Evolutionary conservation across 2,329 filamentous ascomycete species (phyloP), one percentile per base, ranked within the genome.

Genomic region (Paecilomyces sp.): DNA sequence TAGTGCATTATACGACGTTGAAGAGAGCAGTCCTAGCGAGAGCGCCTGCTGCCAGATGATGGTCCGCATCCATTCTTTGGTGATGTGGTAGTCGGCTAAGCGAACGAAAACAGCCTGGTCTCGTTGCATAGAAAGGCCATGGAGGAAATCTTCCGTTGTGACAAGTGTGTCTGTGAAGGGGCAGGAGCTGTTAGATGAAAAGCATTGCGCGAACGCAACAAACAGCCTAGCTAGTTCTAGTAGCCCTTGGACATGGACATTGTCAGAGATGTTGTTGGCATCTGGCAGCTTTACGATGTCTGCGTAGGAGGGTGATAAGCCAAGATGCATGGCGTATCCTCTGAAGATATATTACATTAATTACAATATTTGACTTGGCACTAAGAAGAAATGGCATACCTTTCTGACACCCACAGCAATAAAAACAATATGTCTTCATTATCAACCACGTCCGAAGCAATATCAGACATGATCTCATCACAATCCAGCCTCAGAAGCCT

Each of bases 11-110:
- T 59, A 56, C 1, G 67, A 62, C 6, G 62, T 59, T 7, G 70
- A 71, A 6, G 70, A 72, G 1, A 72, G 54, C 15, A 71, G 58
- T 2, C 64, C 65, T 47, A 60, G 53, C 3, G 66, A 66, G 3
- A 72, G 56, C 15, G 68, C 70, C 30, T 70, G 61, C 30, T 71
- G 70, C 70, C 70, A 72, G 22, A 72, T 60, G 7, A 72, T 72
- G 1, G 66, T 70, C 28, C 69, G 64, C 70, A 72, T 72, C 70
- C 70, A 72, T 59, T 71, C 63, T 54, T 64, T 65, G 0, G 70
- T 72, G 50, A 71, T 70, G 31, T 65, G 63, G 28, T 64, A 70
- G 25, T 72, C 70, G 24, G 69, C 70, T 12, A 67, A 60, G 11
- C 70, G 64, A 8, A 65, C 65, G 1, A 64, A 65, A 2, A 64